These are phyloP conservation scores for Paramecium pentaurelia DNA, from an alignment of 73 alveolate genomes.

Conservation along the genomic window DNA sequence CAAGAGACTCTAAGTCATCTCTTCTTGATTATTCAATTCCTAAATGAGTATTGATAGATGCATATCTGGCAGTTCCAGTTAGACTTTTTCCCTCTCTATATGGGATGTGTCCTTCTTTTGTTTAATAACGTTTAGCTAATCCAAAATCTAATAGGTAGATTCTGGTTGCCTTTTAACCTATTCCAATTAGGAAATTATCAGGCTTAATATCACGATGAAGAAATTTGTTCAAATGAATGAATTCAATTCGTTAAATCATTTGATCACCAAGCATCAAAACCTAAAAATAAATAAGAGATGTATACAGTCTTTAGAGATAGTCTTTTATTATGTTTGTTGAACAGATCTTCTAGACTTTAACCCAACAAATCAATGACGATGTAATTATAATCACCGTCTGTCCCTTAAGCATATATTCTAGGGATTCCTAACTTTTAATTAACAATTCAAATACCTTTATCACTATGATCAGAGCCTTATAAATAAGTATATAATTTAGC, in stretches of 20 bases:
- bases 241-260: conserved; percentile 56
- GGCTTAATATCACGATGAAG: conserved; percentile 91
- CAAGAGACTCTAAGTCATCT: conserved; percentile 87
- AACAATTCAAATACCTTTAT: neutral
- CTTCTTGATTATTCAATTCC: conserved; percentile 78
- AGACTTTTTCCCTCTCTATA: conserved; percentile 91
- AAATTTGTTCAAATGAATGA: conserved; percentile 67
- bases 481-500: conserved; percentile 55
- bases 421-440: conserved; percentile 59
- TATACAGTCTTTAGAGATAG: conserved; percentile 51
- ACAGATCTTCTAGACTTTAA: conserved; percentile 84
- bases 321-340: conserved; percentile 64
- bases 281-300: conserved; percentile 8
- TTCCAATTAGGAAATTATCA: conserved; percentile 80
- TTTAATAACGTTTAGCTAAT: conserved; percentile 83
- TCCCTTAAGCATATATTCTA: conserved; percentile 55
- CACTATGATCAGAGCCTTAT: conserved; percentile 46
- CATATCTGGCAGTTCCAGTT: conserved; percentile 95
- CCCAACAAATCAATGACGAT: conserved; percentile 90
- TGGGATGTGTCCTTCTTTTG: conserved; percentile 90
- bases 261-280: conserved; percentile 56
- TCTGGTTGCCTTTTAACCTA: conserved; percentile 53
- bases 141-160: conserved; percentile 92
- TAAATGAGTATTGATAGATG: conserved; percentile 67
- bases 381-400: conserved; percentile 79